Conservation (phyloP, 306 rosid species). For the Lagenaria siceraria region DNA sequence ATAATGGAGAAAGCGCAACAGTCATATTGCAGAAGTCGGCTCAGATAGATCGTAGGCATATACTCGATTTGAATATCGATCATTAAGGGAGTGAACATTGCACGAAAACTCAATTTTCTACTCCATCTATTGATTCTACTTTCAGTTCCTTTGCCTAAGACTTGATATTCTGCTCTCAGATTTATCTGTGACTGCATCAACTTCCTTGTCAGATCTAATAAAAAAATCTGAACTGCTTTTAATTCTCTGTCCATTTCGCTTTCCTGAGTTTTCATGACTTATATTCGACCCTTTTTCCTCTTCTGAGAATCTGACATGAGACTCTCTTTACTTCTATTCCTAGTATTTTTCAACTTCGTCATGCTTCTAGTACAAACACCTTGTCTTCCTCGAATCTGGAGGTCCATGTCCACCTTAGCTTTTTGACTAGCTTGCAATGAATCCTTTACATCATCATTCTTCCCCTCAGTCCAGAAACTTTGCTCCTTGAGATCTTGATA, state of each 20-base stretch:
- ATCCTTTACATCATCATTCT: neutral
- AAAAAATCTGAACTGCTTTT: neutral
- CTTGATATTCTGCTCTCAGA: neutral
- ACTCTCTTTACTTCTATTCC: neutral
- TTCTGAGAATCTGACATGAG: neutral
- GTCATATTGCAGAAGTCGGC: neutral
- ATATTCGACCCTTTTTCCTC: neutral
- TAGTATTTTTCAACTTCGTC: constrained; percentile 8
- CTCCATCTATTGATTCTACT: neutral
- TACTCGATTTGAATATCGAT: neutral
- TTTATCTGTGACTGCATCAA: neutral
- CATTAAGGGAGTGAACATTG: neutral
- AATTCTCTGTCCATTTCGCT: neutral
- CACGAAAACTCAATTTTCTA: neutral
- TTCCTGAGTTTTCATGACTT: neutral
- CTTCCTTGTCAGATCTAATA: neutral
- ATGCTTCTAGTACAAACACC: constrained; percentile 23
- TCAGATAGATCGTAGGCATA: neutral
- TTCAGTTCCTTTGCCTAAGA: constrained; percentile 1
- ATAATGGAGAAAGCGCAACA: neutral
- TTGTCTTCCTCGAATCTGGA: neutral
- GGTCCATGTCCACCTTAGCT: neutral
- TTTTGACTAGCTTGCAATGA: neutral
- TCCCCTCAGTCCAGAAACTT: neutral
- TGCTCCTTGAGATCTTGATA: neutral